phyloP scores from a whole-genome alignment of 768 basidiomycete genomes.

The Boletus subcaerulescens region DNA sequence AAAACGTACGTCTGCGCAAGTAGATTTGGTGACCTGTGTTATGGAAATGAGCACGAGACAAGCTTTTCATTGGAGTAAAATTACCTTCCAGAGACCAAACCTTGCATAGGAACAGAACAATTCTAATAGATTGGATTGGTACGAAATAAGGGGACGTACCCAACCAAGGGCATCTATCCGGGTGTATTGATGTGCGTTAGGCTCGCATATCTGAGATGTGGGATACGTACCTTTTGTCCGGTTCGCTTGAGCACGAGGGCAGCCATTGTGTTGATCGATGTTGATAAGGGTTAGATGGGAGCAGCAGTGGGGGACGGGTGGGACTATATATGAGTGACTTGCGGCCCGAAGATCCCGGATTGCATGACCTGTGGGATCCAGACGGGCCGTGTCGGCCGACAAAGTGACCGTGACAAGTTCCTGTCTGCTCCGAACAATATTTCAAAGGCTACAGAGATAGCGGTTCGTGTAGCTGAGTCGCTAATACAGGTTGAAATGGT shows the following conservation, averaged over 20 bases:
- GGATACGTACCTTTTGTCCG: constrained; percentile 47
- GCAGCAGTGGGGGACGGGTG: background rate
- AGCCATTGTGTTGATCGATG: constrained; percentile 40
- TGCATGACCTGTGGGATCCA: too few relatives aligned
- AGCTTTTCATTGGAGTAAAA: constrained; percentile 4
- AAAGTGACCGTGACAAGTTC: too few relatives aligned
- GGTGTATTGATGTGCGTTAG: background rate
- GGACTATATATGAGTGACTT: background rate
- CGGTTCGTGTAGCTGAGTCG: too few relatives aligned
- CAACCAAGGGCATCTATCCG: constrained; percentile 72
- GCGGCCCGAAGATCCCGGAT: constrained; percentile 12
- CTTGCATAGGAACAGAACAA: constrained; percentile 32
- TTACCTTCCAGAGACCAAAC: constrained; percentile 71
- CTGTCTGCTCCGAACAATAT: too few relatives aligned
- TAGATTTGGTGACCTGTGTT: constrained; percentile 52
- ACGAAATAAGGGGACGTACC: constrained; percentile 37
- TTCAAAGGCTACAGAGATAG: too few relatives aligned
- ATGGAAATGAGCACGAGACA: background rate
- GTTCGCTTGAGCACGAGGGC: constrained; percentile 56
- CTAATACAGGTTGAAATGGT: too few relatives aligned
- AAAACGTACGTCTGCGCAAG: constrained; percentile 55
- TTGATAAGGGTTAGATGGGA: constrained; percentile 10
- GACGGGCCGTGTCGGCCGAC: too few relatives aligned
- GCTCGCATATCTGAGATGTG: background rate
- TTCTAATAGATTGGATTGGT: background rate